These are phyloP conservation scores for Hylodesmum podocarpum DNA, from an alignment of 306 rosid species.

Conservation along the genomic window DNA sequence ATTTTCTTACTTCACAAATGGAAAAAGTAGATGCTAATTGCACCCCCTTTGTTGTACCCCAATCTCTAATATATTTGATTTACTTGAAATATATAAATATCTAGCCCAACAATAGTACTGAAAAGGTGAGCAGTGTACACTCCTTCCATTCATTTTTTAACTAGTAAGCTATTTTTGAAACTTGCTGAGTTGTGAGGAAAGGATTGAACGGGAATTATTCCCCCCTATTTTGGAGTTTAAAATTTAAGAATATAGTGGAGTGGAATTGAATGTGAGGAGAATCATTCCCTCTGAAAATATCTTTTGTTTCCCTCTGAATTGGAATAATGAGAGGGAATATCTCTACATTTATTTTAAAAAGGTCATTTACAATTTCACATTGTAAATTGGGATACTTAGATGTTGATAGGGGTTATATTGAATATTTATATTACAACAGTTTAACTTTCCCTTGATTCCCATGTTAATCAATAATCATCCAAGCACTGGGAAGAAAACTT, in stretches of 20 bases:
- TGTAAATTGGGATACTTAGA: background rate
- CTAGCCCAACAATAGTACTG: constrained; percentile 14
- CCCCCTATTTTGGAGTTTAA: background rate
- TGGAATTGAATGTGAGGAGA: constrained; percentile 3
- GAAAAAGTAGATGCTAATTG: background rate
- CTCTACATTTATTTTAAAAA: background rate
- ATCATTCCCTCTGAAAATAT: constrained; percentile 2
- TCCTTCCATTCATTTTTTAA: background rate
- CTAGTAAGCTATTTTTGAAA: background rate
- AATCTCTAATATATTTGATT: background rate
- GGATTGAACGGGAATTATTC: background rate
- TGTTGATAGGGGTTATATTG: background rate
- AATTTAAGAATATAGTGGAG: background rate
- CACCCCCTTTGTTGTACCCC: background rate
- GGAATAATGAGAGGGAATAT: background rate
- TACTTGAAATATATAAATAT: background rate
- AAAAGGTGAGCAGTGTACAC: background rate
- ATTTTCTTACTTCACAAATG: background rate
- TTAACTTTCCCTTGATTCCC: constrained; percentile 7
- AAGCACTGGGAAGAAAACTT: background rate
- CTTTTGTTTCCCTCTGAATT: background rate
- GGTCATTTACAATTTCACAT: background rate
- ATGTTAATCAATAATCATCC: constrained; percentile 4
- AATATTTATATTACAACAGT: background rate
- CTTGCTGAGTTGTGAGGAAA: background rate